A percentile compares a stretch with the other conserved stretches of the same genome.
phyloP scores from a whole-genome alignment of 768 basidiomycete species.

The Podaxis pistillaris region DNA sequence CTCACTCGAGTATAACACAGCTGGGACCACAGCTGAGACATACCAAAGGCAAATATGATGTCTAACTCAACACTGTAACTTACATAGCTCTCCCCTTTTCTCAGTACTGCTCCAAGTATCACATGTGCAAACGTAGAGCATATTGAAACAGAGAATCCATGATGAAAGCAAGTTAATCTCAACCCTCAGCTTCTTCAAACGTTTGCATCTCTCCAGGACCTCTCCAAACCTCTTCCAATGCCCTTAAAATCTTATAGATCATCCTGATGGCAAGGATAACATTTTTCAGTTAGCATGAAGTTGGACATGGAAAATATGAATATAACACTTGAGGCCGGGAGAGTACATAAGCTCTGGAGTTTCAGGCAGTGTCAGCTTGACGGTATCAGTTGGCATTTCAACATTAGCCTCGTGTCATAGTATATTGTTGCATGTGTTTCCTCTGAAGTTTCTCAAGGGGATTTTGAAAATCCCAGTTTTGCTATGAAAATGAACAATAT shows the following conservation, averaged over 20 bases:
- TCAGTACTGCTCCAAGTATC: background rate
- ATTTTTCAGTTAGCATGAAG: background rate
- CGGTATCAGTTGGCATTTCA: no score
- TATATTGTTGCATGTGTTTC: no score
- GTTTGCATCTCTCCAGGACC: background rate
- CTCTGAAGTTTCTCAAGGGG: no score
- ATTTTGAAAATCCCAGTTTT: no score
- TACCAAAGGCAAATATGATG: background rate
- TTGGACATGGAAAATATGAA: no score
- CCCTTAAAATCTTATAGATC: background rate
- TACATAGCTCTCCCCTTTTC: background rate
- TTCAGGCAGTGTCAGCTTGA: no score
- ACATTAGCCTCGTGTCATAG: no score
- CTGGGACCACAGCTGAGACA: background rate
- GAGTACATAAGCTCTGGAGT: no score
- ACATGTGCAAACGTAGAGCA: background rate
- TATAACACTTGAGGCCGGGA: no score
- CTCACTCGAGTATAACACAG: background rate
- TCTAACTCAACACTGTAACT: background rate
- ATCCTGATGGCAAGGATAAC: background rate
- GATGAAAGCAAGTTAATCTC: background rate
- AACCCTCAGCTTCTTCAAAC: background rate
- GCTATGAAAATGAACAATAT: no score
- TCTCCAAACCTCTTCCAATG: background rate
- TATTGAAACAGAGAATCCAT: background rate